Evolutionary conservation across 2,329 filamentous ascomycete genomes (phyloP).

Genomic region (Lachnellula suecica): DNA sequence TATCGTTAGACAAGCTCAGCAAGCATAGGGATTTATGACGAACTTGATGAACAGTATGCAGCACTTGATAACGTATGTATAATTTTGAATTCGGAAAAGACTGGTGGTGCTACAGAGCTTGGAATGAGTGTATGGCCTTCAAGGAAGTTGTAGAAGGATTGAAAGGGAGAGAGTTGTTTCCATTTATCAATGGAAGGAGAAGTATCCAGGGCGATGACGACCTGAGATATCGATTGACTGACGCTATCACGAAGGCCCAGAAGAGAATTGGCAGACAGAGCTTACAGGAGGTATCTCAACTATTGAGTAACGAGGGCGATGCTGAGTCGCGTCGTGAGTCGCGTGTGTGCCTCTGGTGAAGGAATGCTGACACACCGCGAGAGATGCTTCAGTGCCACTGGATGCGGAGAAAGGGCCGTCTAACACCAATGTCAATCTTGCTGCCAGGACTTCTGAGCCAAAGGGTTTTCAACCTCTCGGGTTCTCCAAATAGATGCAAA

Average conservation of each 20-base stretch:
- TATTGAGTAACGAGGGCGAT: conserved; percentile 19
- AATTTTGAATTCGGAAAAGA: conserved; percentile 13
- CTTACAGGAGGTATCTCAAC: conserved; percentile 20
- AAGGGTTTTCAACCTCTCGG: background rate
- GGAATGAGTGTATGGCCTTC: conserved; percentile 19
- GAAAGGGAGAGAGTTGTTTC: conserved; percentile 15
- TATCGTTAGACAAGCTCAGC: background rate
- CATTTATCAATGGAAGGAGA: conserved; percentile 21
- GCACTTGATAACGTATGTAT: conserved; percentile 4
- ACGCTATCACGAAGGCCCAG: conserved; percentile 10
- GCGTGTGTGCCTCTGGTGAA: conserved; percentile 11
- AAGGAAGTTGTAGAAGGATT: conserved; percentile 10
- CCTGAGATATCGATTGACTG: conserved; percentile 9
- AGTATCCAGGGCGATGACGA: background rate
- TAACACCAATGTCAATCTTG: background rate
- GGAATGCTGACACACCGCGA: conserved; percentile 18
- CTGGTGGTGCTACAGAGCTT: conserved; percentile 14
- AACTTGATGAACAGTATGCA: conserved; percentile 12
- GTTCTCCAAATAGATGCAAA: background rate
- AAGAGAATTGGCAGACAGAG: conserved; percentile 17
- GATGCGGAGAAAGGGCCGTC: background rate
- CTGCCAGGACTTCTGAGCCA: background rate
- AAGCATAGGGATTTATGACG: background rate
- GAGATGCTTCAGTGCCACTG: conserved; percentile 1
- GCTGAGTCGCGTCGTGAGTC: conserved; percentile 21